phyloP scores from a whole-genome alignment of 2,329 filamentous ascomycete species.

The Botrytis deweyae region DNA sequence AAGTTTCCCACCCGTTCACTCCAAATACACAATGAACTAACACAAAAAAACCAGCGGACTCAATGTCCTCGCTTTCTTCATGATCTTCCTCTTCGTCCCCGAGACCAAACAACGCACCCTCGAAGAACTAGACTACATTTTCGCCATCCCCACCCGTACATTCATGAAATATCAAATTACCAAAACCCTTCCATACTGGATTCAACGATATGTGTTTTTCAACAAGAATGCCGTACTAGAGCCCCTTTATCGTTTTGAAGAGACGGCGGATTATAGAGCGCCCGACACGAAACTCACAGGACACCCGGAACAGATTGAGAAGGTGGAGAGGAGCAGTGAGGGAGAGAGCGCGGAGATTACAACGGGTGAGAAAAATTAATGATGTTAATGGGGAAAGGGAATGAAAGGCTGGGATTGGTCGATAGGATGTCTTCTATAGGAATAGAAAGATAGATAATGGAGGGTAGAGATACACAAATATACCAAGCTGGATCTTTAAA shows the following conservation, averaged over 20 bases:
- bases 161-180: conserved; percentile 38
- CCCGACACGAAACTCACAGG: neutral
- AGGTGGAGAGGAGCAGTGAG: conserved; percentile 7
- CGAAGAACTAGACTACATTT: conserved; percentile 49
- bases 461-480: neutral
- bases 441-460: neutral
- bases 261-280: conserved; percentile 1
- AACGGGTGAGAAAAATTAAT: neutral
- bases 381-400: neutral
- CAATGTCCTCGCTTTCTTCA: conserved; percentile 52
- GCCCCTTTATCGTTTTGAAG: conserved; percentile 18
- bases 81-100: conserved; percentile 56
- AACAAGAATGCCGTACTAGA: conserved; percentile 4
- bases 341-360: neutral
- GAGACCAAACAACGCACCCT: conserved; percentile 54
- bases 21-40: neutral
- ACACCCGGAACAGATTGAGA: conserved; percentile 11
- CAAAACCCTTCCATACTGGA: conserved; percentile 39
- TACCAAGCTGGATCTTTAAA: neutral
- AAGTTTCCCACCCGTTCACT: neutral
- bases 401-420: too few species aligned
- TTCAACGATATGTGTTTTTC: conserved; percentile 21
- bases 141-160: conserved; percentile 38
- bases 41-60: conserved; percentile 40
- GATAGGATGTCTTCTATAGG: neutral